phyloP scores from a whole-genome alignment of 345 rosid species.

The Acer saccharum region DNA sequence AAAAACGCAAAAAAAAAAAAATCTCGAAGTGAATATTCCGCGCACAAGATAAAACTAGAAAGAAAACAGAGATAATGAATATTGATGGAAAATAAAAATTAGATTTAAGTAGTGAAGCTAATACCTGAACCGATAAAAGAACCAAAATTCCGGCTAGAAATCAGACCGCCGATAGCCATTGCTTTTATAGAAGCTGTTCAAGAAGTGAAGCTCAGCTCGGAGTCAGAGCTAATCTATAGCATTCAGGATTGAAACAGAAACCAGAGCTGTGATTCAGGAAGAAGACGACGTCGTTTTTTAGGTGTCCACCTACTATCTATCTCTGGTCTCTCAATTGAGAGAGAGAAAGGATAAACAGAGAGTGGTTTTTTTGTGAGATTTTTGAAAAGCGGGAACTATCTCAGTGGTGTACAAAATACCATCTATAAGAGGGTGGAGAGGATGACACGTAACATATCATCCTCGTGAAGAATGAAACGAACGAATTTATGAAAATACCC shows the following conservation, averaged over 20 bases:
- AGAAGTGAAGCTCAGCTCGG: conserved; percentile 28
- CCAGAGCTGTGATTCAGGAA: conserved; percentile 15
- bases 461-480: conserved; percentile 24
- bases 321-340: conserved; percentile 13
- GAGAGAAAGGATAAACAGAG: conserved; percentile 35
- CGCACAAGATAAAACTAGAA: not conserved
- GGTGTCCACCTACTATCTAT: not conserved
- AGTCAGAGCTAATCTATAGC: conserved; percentile 27
- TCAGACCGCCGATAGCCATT: conserved; percentile 84
- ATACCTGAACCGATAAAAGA: conserved; percentile 66
- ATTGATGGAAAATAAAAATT: not conserved
- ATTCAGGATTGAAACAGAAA: conserved; percentile 27
- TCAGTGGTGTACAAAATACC: conserved; percentile 38
- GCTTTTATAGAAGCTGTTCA: conserved; percentile 6
- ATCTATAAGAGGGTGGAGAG: conserved; percentile 52
- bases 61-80: not conserved
- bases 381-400: conserved; percentile 58
- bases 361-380: conserved; percentile 10
- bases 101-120: not conserved
- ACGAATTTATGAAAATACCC: conserved; percentile 24
- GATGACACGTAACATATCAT: conserved; percentile 69
- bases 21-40: conserved; percentile 7
- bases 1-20: not conserved
- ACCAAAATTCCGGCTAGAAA: conserved; percentile 66
- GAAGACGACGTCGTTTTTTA: conserved; percentile 1